Evolutionary conservation across 2,329 filamentous ascomycete species (phyloP).

Genomic region (Diplodia mutila): DNA sequence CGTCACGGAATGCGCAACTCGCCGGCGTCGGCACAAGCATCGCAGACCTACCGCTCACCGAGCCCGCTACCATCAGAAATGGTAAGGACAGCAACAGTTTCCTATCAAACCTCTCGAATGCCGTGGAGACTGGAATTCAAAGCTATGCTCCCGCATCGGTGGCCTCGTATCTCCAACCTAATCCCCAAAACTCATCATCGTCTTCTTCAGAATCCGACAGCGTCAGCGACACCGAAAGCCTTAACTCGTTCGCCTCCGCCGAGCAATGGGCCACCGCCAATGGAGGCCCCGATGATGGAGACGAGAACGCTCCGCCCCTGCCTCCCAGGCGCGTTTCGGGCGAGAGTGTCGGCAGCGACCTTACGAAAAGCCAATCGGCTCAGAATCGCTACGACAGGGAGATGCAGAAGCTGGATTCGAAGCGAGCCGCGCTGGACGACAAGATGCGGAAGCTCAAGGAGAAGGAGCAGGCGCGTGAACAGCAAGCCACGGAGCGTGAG

Average conservation of each 20-base stretch:
- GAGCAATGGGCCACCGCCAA: conserved; percentile 46
- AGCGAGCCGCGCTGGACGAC: conserved; percentile 59
- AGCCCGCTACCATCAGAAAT: conserved; percentile 31
- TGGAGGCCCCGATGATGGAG: not conserved
- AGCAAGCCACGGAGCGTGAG: conserved; percentile 57
- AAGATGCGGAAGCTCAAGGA: conserved; percentile 62
- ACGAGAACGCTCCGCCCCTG: not conserved
- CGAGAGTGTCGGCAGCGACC: not conserved
- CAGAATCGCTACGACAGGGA: conserved; percentile 61
- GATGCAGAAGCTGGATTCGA: conserved; percentile 65
- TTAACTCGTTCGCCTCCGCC: conserved; percentile 47
- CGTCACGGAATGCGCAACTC: conserved; percentile 40
- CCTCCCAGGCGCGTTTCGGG: conserved; percentile 24
- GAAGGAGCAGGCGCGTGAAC: conserved; percentile 48
- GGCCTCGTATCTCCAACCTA: conserved; percentile 20
- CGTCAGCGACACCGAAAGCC: conserved; percentile 26
- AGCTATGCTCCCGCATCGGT: conserved; percentile 26
- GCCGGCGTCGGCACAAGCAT: conserved; percentile 45
- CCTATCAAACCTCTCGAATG: conserved; percentile 5
- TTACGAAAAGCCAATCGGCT: conserved; percentile 25
- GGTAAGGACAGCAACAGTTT: conserved; percentile 28
- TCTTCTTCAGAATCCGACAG: conserved; percentile 36
- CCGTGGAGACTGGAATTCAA: conserved; percentile 19
- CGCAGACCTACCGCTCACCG: conserved; percentile 30
- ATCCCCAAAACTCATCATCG: conserved; percentile 27